Base-by-base conservation (phyloP, 257 asterid genomes). In the Capsicum baccatum region DNA sequence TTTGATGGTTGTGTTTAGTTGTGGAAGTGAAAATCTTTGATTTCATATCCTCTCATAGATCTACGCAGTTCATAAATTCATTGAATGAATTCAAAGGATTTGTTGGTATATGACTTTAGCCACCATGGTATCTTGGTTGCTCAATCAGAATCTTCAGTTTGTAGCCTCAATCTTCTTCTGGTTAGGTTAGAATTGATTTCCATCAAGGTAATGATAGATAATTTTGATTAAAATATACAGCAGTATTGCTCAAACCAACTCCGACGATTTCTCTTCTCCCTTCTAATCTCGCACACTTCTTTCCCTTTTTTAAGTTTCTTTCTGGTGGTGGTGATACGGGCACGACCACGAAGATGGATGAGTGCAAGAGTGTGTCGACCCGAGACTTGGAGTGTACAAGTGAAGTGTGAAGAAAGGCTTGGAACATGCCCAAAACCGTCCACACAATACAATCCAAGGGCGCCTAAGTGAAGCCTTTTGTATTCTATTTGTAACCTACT, bases 1-100 rank as follows among this genome's bases (percentile, higher is more conserved):
- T 68, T 37, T 68, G 54, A 68, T 68, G 78, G 78, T 68, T 14
- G 26, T 68, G 26, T 39, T 68, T 68, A 68, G 78, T 37, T 15
- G 48, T 33, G 74, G 78, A 68, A 68, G 21, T 68, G 76, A 68
- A 14, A 37, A 37, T 37, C 21, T 68, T 67, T 68, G 3, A 37
- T 68, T 67, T 68, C 76, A 39, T 39, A 68, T 39, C 52, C 26
- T 0, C 33, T 17, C 54, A 68, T 15, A 68, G 26, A 68, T n/a
- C 19, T 39, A 68, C 5, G 14, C 26, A 68, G 26, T n/a, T 37
- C 74, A 67, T 13, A 67, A 35, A 6, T 67, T 67, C 74, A 67
- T 67, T 67, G 48, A 16, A 68, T 5, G 52, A 9, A 68, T 14
- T 68, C 76, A 37, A 54, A 16, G 54, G 52, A 37, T 37, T 68